phyloP scores from a whole-genome alignment of 768 basidiomycete species.

The Omphalotus guepiniiformis region DNA sequence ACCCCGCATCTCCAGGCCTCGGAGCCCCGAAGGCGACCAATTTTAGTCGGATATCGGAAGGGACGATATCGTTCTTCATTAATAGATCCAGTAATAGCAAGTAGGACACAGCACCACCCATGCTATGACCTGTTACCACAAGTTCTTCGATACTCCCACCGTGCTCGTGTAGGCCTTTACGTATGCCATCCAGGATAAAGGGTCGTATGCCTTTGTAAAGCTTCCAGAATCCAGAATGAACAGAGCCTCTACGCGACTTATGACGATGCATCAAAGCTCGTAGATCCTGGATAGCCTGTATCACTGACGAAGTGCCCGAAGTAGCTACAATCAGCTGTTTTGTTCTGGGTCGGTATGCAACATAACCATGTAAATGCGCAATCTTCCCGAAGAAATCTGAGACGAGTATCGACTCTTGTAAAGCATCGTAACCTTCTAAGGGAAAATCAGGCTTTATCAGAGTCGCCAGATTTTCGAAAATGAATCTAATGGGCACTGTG shows the following conservation, averaged over 20 bases:
- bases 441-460: slow-evolving; percentile 43
- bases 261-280: slow-evolving; percentile 34
- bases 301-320: slow-evolving; percentile 41
- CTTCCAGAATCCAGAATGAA: slow-evolving; percentile 55
- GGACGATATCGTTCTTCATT: slow-evolving; percentile 19
- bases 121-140: slow-evolving; percentile 53
- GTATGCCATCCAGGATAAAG: slow-evolving; percentile 31
- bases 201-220: slow-evolving; percentile 41
- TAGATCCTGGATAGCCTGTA: slow-evolving; percentile 46
- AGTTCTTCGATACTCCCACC: slow-evolving; percentile 32
- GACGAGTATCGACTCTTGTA: slow-evolving; percentile 32
- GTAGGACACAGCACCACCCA: slow-evolving; percentile 52
- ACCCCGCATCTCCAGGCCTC: slow-evolving; percentile 39
- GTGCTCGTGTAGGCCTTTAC: slow-evolving; percentile 32
- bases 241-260: slow-evolving; percentile 32
- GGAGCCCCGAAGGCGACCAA: slow-evolving; percentile 50
- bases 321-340: slow-evolving; percentile 50
- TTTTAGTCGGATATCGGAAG: slow-evolving; percentile 30
- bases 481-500: slow-evolving; percentile 33
- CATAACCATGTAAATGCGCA: slow-evolving; percentile 41
- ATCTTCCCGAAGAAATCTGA: slow-evolving; percentile 36
- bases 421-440: slow-evolving; percentile 42
- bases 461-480: slow-evolving; percentile 36
- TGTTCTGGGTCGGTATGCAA: slow-evolving; percentile 39
- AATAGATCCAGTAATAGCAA: slow-evolving; percentile 47